Conservation (phyloP, 441 rosid genomes). For the Jatropha podagrica region DNA sequence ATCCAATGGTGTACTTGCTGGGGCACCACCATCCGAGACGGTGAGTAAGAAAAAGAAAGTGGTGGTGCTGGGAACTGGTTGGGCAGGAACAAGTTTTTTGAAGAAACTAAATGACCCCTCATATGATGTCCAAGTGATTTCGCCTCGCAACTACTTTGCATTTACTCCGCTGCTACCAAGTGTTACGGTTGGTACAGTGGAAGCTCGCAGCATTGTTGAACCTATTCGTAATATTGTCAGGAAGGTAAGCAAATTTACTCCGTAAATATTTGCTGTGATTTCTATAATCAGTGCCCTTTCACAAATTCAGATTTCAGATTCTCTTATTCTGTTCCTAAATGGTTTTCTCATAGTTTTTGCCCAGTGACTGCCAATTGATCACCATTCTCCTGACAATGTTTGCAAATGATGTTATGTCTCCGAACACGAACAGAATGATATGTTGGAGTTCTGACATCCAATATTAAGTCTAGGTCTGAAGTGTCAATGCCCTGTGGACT, state of each 20-base stretch:
- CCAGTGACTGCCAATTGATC: not conserved
- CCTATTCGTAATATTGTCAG: slow-evolving; percentile 85
- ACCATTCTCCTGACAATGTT: not conserved
- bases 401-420: not conserved
- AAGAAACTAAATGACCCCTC: slow-evolving; percentile 59
- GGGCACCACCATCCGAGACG: slow-evolving; percentile 34
- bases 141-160: slow-evolving; percentile 96
- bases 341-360: not conserved
- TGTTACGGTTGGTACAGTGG: slow-evolving; percentile 95
- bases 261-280: not conserved
- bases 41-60: slow-evolving; percentile 72
- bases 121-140: slow-evolving; percentile 83
- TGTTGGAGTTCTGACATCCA: not conserved
- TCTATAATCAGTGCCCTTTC: not conserved
- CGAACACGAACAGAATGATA: not conserved
- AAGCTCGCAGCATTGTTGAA: slow-evolving; percentile 76
- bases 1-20: slow-evolving; percentile 26
- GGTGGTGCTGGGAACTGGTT: slow-evolving; percentile 93
- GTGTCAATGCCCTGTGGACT: not conserved
- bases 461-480: not conserved
- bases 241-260: slow-evolving; percentile 49
- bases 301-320: not conserved
- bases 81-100: slow-evolving; percentile 96
- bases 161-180: slow-evolving; percentile 95
- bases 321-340: not conserved